phyloP scores from a whole-genome alignment of 768 basidiomycete genomes.

The Mrakia blollopis region DNA sequence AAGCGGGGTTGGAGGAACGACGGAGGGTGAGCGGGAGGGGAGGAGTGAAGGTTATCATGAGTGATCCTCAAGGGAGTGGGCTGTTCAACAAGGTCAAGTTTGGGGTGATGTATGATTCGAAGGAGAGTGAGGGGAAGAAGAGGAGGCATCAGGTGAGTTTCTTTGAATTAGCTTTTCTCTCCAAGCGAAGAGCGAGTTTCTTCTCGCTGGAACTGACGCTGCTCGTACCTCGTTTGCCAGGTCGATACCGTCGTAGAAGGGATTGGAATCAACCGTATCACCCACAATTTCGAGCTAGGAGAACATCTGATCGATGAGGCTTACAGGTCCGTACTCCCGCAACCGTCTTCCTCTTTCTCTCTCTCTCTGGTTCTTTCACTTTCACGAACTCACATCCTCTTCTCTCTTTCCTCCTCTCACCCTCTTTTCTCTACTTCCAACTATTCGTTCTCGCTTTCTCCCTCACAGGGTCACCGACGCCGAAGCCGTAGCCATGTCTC shows the following conservation, averaged over 20 bases:
- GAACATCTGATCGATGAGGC: conserved; percentile 82
- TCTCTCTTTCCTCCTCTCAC: background rate
- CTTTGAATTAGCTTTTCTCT: too few relatives aligned
- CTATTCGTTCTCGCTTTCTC: background rate
- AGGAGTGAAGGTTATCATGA: conserved; percentile 57
- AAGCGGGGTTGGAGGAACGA: background rate
- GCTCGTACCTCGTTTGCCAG: too few relatives aligned
- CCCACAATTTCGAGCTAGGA: conserved; percentile 81
- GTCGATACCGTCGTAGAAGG: conserved; percentile 93
- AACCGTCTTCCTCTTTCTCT: background rate
- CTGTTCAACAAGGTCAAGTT: conserved; percentile 90
- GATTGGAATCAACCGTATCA: conserved; percentile 80
- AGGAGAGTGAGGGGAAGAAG: conserved; percentile 88
- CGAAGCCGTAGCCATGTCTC: conserved; percentile 93
- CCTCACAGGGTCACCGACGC: conserved; percentile 71
- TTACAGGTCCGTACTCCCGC: conserved; percentile 66
- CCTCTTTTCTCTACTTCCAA: background rate
- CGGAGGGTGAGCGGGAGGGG: background rate
- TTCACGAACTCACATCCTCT: background rate
- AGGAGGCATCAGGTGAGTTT: conserved; percentile 68
- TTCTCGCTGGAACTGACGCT: too few relatives aligned
- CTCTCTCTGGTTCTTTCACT: background rate
- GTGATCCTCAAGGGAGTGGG: conserved; percentile 88
- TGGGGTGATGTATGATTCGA: conserved; percentile 91
- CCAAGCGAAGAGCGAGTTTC: too few relatives aligned